Evolutionary conservation across 2,329 filamentous ascomycete species (phyloP), one percentile per base, ranked within the genome.

Genomic region (Penicillium brasilianum): DNA sequence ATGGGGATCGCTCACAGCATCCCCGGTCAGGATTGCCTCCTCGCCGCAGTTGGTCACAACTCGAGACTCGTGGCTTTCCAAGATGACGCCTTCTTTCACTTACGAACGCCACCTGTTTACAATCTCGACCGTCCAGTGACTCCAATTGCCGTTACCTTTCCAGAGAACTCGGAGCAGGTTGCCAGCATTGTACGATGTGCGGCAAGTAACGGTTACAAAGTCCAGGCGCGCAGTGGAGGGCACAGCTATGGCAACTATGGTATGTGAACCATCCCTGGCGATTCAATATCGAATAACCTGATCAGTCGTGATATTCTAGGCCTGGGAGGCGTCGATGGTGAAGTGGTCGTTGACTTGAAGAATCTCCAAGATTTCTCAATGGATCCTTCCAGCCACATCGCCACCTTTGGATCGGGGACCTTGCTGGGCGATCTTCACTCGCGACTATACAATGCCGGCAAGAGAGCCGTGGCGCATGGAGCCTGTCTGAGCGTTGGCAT

Each of bases 231-330:
- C 25, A 70, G 68, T 44, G 68, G 68, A 13, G 68, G 68, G 16
- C 68, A 70, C 50, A 70, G 68, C 55, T 70, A 69, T 56, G 68
- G 57, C 0, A 84, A 82, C 41, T 83, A 80, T 57, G 81, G 81
- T 61, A 74, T 74, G 11, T 51, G 25, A 48, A 8, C 28, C 7
- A 13, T n/a, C 11, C 11, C 11, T 16, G 2, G 8, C 6, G 11
- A 50, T 34, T 25, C n/a, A 28, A 16, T 18, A 13, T n/a, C 41
- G 36, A 50, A 39, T 32, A 2, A 43, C 41, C 44, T 53, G 10
- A 32, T 16, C 0, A 16, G 5, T 22, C 18, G 16, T 53, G 6
- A 39, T 28, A 25, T 49, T 5, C 8, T 36, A 77, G 76, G 71
- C 8, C 69, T 76, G 3, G 76, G 77, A 36, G 77, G 76, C 14